A percentile compares a stretch with the other conserved stretches of the same genome.
Evolutionary conservation across 2,329 filamentous ascomycete species (phyloP).

Genomic region (Capronia epimyces): DNA sequence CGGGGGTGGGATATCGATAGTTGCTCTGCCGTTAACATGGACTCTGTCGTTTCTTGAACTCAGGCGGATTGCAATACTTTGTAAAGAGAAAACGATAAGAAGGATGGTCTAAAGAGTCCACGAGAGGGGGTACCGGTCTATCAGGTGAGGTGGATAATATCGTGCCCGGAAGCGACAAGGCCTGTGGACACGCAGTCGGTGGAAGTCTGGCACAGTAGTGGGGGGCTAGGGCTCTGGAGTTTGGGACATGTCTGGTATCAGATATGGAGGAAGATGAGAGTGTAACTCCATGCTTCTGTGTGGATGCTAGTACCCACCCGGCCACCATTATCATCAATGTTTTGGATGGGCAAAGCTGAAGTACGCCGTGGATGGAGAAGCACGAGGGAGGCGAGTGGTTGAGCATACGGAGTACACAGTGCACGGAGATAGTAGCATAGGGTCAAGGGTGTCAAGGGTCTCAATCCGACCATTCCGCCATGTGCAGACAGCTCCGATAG

Average conservation of each 20-base stretch:
- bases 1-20: background rate
- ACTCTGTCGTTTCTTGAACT: background rate
- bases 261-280: background rate
- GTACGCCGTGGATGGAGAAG: too few species aligned
- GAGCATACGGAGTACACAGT: too few species aligned
- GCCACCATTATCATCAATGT: background rate
- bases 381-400: conserved; percentile 12
- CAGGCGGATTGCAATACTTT: too few species aligned
- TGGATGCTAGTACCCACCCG: conserved; percentile 6
- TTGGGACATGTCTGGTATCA: conserved; percentile 7
- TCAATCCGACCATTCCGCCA: conserved; percentile 18
- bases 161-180: conserved; percentile 8
- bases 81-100: too few species aligned
- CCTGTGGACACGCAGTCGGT: conserved; percentile 2
- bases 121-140: background rate
- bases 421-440: too few species aligned
- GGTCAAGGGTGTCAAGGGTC: conserved; percentile 1
- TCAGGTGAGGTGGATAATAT: conserved; percentile 2
- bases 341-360: too few species aligned
- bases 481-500: conserved; percentile 4
- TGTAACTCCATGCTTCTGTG: background rate
- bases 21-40: background rate
- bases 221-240: conserved; percentile 10
- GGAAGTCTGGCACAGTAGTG: conserved; percentile 1
- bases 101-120: background rate